Percentiles rank a stretch among this genome's conserved stretches.
Evolutionary conservation across 768 basidiomycete genomes (phyloP).

Genomic region (Mycena kentingensis): DNA sequence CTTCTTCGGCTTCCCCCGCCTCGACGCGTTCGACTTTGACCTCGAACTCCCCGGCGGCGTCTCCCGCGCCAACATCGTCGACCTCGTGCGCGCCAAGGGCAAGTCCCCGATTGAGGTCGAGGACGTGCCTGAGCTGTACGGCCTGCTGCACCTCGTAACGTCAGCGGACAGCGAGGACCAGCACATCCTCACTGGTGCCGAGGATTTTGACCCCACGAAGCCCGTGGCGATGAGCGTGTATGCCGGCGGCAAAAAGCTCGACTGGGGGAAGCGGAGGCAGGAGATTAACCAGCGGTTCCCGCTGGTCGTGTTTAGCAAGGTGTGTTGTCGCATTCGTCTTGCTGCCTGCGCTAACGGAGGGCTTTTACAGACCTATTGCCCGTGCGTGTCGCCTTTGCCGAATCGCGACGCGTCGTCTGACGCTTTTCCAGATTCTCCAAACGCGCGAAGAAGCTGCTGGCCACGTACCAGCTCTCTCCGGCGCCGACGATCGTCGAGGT

Average conservation of each 20-base stretch:
- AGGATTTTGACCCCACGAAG: constrained; percentile 47
- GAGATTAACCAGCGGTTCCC: constrained; percentile 55
- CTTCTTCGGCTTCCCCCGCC: constrained; percentile 45
- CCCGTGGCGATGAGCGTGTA: constrained; percentile 57
- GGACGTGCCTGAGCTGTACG: constrained; percentile 59
- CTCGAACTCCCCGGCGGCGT: constrained; percentile 31
- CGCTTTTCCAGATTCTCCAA: constrained; percentile 52
- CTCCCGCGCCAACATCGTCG: constrained; percentile 43
- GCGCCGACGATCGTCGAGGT: constrained; percentile 74
- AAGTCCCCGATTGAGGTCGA: constrained; percentile 30
- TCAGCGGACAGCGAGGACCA: constrained; percentile 42
- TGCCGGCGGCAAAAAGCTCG: constrained; percentile 46
- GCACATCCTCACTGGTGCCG: constrained; percentile 40
- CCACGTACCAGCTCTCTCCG: constrained; percentile 60
- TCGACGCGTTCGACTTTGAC: constrained; percentile 39
- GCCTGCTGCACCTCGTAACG: constrained; percentile 67
- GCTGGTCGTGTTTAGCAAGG: constrained; percentile 83
- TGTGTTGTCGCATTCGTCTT: constrained; percentile 29
- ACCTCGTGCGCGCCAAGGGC: constrained; percentile 37
- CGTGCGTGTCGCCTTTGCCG: constrained; percentile 45
- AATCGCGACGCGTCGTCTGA: not conserved
- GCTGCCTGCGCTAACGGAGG: not conserved
- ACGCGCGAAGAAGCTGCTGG: constrained; percentile 63
- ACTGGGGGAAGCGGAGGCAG: constrained; percentile 47
- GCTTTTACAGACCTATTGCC: constrained; percentile 64